Conservation (phyloP, 768 basidiomycete species). For the Hygrocybe coccinea region DNA sequence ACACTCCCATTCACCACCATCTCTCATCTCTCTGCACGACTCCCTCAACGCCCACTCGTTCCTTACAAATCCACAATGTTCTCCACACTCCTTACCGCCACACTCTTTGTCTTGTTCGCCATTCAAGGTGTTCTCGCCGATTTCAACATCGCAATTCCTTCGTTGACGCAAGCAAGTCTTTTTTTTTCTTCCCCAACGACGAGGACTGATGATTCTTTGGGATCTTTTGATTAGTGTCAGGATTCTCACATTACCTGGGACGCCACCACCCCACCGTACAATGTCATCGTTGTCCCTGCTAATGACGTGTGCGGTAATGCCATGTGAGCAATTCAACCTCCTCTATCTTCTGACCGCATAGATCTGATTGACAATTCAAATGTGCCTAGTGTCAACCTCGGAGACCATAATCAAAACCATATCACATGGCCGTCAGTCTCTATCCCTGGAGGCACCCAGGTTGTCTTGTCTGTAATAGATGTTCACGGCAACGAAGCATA, state of each 20-base stretch:
- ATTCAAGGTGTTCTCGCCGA: constrained; percentile 48
- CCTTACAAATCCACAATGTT: constrained; percentile 52
- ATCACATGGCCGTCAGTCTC: constrained; percentile 40
- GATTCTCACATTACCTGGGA: constrained; percentile 49
- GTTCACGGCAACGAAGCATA: constrained; percentile 56
- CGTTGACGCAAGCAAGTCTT: constrained; percentile 46
- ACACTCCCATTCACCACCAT: background rate
- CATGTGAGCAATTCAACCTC: constrained; percentile 38
- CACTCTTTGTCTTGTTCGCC: constrained; percentile 60
- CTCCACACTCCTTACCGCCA: constrained; percentile 70
- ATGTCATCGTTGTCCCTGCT: constrained; percentile 50
- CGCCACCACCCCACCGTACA: constrained; percentile 45
- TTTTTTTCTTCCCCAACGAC: background rate
- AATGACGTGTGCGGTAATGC: constrained; percentile 53
- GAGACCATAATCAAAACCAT: constrained; percentile 44
- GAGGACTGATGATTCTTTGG: background rate
- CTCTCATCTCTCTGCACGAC: constrained; percentile 21
- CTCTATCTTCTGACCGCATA: background rate
- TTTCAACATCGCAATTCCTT: constrained; percentile 50
- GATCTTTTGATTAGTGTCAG: constrained; percentile 45
- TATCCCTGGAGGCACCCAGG: constrained; percentile 44
- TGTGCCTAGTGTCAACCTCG: constrained; percentile 51
- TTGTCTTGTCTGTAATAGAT: constrained; percentile 54
- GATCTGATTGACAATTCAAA: constrained; percentile 1
- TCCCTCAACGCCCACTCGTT: constrained; percentile 28